A percentile compares a stretch with the other conserved stretches of the same genome.
These are phyloP conservation scores for Exophiala calicioides DNA, from an alignment of 2,329 filamentous ascomycete species.

Conservation along the genomic window DNA sequence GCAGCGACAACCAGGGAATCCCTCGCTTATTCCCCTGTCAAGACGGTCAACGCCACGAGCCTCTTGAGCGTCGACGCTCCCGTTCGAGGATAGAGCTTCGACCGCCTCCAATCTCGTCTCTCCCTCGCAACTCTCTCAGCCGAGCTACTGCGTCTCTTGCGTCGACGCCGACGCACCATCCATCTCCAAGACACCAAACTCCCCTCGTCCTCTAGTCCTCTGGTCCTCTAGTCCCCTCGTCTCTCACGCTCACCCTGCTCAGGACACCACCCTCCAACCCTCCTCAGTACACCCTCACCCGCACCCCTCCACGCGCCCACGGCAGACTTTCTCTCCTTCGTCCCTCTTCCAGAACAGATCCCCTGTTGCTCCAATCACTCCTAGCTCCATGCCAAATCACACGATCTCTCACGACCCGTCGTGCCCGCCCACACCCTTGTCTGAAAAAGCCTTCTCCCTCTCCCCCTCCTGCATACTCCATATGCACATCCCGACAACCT, in stretches of 20 bases:
- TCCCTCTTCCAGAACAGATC: conserved; percentile 2
- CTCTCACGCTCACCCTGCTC: not conserved
- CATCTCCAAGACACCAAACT: too few species aligned
- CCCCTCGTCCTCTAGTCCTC: too few species aligned
- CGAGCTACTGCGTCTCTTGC: conserved; percentile 16
- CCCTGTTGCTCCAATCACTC: conserved; percentile 8
- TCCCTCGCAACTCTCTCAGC: conserved; percentile 5
- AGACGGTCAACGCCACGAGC: conserved; percentile 16
- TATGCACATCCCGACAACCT: conserved; percentile 13
- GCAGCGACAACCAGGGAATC: conserved; percentile 2
- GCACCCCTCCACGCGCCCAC: not conserved
- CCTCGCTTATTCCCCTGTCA: conserved; percentile 15
- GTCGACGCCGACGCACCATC: not conserved
- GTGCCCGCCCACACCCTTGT: conserved; percentile 1
- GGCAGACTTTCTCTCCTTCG: not conserved
- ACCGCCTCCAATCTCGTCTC: not conserved
- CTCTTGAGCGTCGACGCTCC: conserved; percentile 18
- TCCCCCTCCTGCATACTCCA: conserved; percentile 14
- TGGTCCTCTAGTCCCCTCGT: not conserved
- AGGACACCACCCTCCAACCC: not conserved
- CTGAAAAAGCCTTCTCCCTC: not conserved
- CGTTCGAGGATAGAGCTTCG: conserved; percentile 12
- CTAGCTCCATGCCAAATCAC: conserved; percentile 9
- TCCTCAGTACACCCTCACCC: not conserved
- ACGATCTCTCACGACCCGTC: conserved; percentile 11